Conservation (phyloP, 495 filamentous ascomycete genomes). For the Opeltia flavorubescens region DNA sequence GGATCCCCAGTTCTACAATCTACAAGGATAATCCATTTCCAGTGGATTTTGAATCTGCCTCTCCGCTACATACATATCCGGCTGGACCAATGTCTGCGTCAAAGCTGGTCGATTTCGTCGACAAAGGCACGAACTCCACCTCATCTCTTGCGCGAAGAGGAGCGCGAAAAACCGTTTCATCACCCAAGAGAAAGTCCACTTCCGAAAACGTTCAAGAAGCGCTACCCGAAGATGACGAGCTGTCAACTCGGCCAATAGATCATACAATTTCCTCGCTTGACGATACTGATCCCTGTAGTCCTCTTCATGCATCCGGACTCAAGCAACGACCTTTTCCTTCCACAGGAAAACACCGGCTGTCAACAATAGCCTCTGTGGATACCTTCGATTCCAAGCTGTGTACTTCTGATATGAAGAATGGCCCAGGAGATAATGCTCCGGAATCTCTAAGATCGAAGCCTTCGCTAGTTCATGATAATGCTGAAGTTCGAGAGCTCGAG, state of each 20-base stretch:
- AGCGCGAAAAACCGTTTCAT: slow-evolving; percentile 11
- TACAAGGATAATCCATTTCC: slow-evolving; percentile 17
- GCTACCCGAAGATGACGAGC: slow-evolving; percentile 13
- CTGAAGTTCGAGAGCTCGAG: slow-evolving; percentile 16
- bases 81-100: slow-evolving; percentile 8
- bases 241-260: slow-evolving; percentile 18
- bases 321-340: slow-evolving; percentile 40
- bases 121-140: slow-evolving; percentile 1
- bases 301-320: slow-evolving; percentile 13
- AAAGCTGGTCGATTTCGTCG: slow-evolving; percentile 14
- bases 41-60: slow-evolving; percentile 8
- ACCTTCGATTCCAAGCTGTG: slow-evolving; percentile 33
- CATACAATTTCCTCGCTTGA: slow-evolving; percentile 11
- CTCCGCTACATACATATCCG: slow-evolving; percentile 6
- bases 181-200: slow-evolving; percentile 4
- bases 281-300: slow-evolving; percentile 2
- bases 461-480: neutral
- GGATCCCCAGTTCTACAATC: slow-evolving; percentile 15
- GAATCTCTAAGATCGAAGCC: slow-evolving; percentile 9
- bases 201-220: slow-evolving; percentile 14
- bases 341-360: slow-evolving; percentile 51
- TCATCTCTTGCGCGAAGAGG: slow-evolving; percentile 11
- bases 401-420: slow-evolving; percentile 17
- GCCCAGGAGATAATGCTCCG: slow-evolving; percentile 29
- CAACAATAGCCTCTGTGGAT: slow-evolving; percentile 58